Conservation (phyloP, 2,329 filamentous ascomycete species). For the Hymenoscyphus linearis region DNA sequence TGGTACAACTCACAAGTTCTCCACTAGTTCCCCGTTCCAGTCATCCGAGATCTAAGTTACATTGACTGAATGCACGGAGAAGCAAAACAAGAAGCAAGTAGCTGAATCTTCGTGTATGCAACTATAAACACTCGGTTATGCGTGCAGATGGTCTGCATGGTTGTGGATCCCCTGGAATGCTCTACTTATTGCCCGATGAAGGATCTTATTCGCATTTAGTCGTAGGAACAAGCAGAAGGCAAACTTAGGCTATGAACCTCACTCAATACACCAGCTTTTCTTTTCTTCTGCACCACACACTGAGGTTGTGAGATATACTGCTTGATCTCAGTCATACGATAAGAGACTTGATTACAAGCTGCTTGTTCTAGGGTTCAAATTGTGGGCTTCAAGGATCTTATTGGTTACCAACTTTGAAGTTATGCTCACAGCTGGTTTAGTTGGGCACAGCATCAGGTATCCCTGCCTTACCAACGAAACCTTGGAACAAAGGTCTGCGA, state of each 20-base stretch:
- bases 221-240: no score
- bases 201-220: no score
- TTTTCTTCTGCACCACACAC: background rate
- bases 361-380: background rate
- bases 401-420: background rate
- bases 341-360: background rate
- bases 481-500: background rate
- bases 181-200: no score
- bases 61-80: background rate
- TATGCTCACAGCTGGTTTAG: background rate
- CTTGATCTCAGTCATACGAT: background rate
- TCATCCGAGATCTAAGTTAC: constrained; percentile 3
- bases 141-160: background rate
- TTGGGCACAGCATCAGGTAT: background rate
- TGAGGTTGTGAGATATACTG: background rate
- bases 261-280: background rate
- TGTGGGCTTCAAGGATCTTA: background rate
- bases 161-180: background rate
- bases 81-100: constrained; percentile 14
- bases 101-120: background rate
- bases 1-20: background rate
- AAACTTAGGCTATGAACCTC: no score
- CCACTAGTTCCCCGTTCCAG: background rate
- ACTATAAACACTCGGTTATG: background rate
- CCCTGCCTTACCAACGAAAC: background rate